Conservation (phyloP, 352 stramenopile genomes). For the Globisporangium iwayamae region DNA sequence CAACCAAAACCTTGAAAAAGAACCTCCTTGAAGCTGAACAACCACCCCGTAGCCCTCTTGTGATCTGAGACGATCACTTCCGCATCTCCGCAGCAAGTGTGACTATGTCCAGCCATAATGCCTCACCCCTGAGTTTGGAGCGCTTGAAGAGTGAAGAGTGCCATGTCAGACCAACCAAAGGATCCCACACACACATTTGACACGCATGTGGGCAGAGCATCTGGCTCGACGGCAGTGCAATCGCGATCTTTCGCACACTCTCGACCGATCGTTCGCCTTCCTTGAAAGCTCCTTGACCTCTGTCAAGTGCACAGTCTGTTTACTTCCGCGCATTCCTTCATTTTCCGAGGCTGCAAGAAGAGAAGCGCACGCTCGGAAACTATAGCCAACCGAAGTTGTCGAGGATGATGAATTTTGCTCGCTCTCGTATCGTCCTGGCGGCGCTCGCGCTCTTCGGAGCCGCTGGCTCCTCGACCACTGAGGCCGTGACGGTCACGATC, state of each 20-base stretch:
- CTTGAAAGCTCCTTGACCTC: not conserved
- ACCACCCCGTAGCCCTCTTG: no score
- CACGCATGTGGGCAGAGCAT: not conserved
- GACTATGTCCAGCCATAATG: not conserved
- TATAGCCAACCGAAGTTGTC: not conserved
- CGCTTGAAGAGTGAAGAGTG: not conserved
- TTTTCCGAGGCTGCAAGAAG: constrained; percentile 2
- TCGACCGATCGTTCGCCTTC: constrained; percentile 1
- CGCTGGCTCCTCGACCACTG: constrained; percentile 19
- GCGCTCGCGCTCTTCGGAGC: not conserved
- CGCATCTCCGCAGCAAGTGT: not conserved
- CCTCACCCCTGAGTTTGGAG: not conserved
- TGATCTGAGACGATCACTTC: not conserved
- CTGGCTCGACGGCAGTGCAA: not conserved
- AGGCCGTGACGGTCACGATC: constrained; percentile 23
- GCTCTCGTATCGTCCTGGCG: not conserved
- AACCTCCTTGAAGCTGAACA: no score
- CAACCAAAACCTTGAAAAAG: no score
- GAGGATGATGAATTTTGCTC: not conserved
- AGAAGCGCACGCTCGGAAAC: not conserved
- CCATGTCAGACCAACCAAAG: not conserved
- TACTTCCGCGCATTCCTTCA: not conserved
- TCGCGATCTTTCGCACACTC: not conserved
- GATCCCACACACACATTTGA: not conserved
- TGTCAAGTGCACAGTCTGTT: not conserved